These are phyloP conservation scores for Boletellus ananas DNA, from an alignment of 768 basidiomycete species.

Conservation along the genomic window DNA sequence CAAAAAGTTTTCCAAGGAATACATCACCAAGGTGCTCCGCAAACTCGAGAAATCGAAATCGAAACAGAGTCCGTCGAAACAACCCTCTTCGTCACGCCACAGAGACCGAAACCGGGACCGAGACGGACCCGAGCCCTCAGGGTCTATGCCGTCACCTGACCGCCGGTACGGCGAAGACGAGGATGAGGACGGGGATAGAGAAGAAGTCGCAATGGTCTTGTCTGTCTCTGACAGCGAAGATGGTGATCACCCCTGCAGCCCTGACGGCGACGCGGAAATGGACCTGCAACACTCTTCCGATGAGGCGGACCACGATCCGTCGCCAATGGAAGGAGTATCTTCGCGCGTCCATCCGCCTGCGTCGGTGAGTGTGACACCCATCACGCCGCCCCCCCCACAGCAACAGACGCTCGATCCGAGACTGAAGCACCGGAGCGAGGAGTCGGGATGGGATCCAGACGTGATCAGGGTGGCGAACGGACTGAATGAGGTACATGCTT, in stretches of 20 bases:
- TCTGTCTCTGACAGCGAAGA: constrained; percentile 38
- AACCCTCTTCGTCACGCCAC: constrained; percentile 19
- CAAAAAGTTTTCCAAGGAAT: constrained; percentile 91
- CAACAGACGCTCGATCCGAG: constrained; percentile 25
- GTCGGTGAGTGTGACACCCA: constrained; percentile 30
- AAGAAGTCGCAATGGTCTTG: constrained; percentile 33
- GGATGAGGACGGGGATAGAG: constrained; percentile 16
- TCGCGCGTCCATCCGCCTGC: constrained; percentile 23
- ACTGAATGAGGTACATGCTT: constrained; percentile 18
- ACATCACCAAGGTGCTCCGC: constrained; percentile 73
- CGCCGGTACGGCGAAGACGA: constrained; percentile 5
- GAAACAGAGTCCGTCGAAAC: constrained; percentile 15
- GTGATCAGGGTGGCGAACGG: constrained; percentile 12
- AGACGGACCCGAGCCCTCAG: constrained; percentile 9
- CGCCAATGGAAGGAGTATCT: constrained; percentile 33
- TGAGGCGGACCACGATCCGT: constrained; percentile 27
- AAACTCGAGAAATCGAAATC: constrained; percentile 51
- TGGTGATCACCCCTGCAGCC: constrained; percentile 11
- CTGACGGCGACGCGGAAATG: constrained; percentile 15
- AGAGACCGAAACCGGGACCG: constrained; percentile 6
- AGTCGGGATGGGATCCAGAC: constrained; percentile 27
- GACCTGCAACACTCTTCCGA: constrained; percentile 28
- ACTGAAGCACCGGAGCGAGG: constrained; percentile 30
- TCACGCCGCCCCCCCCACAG: constrained; percentile 27
- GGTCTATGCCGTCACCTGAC: constrained; percentile 11